phyloP scores from a whole-genome alignment of 2,329 filamentous ascomycete genomes.

The Fusarium avenaceum region DNA sequence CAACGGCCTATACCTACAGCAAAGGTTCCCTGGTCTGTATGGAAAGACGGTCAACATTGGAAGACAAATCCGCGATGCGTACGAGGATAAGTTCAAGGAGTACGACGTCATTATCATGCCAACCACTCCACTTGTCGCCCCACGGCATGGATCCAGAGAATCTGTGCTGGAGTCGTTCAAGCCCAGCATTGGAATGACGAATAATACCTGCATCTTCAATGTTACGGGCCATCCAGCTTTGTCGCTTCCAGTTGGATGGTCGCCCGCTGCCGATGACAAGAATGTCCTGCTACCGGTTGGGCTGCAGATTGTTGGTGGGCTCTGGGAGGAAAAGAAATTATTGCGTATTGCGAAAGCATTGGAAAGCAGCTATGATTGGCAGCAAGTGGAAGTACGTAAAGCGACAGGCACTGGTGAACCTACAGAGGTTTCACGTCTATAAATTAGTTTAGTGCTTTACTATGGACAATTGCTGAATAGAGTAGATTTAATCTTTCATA shows the following conservation, averaged over 20 bases:
- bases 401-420: background rate
- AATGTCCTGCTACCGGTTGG: slow-evolving; percentile 63
- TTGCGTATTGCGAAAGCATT: slow-evolving; percentile 61
- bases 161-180: slow-evolving; percentile 61
- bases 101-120: slow-evolving; percentile 64
- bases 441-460: background rate
- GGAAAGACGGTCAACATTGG: slow-evolving; percentile 65
- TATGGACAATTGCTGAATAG: background rate
- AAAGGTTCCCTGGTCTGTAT: slow-evolving; percentile 60
- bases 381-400: background rate
- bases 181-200: slow-evolving; percentile 66
- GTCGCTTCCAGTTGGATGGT: slow-evolving; percentile 64
- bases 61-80: slow-evolving; percentile 61
- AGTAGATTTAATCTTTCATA: background rate
- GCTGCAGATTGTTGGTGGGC: slow-evolving; percentile 67
- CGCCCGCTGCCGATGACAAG: slow-evolving; percentile 51
- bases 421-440: slow-evolving; percentile 16
- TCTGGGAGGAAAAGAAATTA: slow-evolving; percentile 64
- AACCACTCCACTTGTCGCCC: slow-evolving; percentile 63
- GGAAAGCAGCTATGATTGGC: slow-evolving; percentile 62
- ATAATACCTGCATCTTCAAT: slow-evolving; percentile 70
- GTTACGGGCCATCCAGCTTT: slow-evolving; percentile 69
- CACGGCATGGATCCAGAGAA: slow-evolving; percentile 56
- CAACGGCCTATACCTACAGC: slow-evolving; percentile 63
- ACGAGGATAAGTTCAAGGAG: slow-evolving; percentile 56